Evolutionary conservation across 495 filamentous ascomycete genomes (phyloP).

Genomic region (Melanomma pulvis-pyrius): DNA sequence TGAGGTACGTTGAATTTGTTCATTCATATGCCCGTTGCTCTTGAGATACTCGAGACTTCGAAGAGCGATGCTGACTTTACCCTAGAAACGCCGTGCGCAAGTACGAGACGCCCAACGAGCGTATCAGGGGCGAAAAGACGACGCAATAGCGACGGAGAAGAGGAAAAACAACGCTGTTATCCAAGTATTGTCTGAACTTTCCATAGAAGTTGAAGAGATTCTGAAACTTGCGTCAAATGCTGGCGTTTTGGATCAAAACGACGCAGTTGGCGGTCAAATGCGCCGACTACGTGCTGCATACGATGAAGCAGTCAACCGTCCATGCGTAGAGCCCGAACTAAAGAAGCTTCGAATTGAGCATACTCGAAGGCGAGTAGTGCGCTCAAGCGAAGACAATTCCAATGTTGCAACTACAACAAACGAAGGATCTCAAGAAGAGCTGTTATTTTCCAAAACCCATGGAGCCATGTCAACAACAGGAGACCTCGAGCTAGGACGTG

Average conservation of each 20-base stretch:
- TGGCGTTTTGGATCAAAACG: constrained; percentile 12
- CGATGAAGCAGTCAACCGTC: constrained; percentile 19
- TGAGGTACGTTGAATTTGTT: constrained; percentile 17
- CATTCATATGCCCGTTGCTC: not conserved
- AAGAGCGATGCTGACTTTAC: not conserved
- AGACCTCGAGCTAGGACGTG: not conserved
- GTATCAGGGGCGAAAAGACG: constrained; percentile 35
- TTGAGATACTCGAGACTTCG: not conserved
- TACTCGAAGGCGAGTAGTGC: constrained; percentile 1
- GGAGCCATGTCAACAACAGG: too few relatives aligned
- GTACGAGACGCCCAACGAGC: constrained; percentile 33
- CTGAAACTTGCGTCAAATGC: constrained; percentile 13
- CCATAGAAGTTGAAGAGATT: constrained; percentile 28
- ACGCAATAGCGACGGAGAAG: constrained; percentile 1
- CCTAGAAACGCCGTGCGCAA: constrained; percentile 36
- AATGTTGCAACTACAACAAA: not conserved
- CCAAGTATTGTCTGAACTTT: constrained; percentile 27
- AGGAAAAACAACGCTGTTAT: constrained; percentile 26
- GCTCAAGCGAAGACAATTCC: constrained; percentile 3
- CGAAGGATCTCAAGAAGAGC: too few relatives aligned
- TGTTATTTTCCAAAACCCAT: not conserved
- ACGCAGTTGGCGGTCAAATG: constrained; percentile 10
- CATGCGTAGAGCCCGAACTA: constrained; percentile 23
- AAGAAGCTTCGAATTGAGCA: constrained; percentile 23
- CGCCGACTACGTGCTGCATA: constrained; percentile 16